Percentiles rank a stretch among this genome's conserved stretches.
phyloP scores from a whole-genome alignment of 2,329 filamentous ascomycete species.

The Diaporthe australafricana region DNA sequence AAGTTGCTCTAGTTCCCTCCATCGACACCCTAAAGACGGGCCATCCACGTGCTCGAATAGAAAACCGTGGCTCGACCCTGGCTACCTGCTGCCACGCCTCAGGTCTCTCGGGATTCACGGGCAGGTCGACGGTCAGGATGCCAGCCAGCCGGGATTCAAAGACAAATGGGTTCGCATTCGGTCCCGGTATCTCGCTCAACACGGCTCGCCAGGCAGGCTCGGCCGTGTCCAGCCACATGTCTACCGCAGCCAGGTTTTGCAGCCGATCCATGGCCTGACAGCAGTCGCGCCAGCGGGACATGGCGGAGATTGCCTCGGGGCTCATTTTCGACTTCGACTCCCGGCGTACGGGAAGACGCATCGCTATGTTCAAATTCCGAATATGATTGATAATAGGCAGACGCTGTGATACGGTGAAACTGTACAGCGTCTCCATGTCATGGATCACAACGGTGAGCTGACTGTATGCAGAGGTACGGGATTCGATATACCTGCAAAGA shows the following conservation, averaged over 20 bases:
- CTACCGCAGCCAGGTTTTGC: slow-evolving; percentile 5
- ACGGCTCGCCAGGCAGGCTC: slow-evolving; percentile 12
- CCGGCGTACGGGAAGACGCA: slow-evolving; percentile 4
- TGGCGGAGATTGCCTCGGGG: background rate
- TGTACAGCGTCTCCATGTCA: slow-evolving; percentile 7
- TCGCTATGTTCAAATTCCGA: background rate
- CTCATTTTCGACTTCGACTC: slow-evolving; percentile 9
- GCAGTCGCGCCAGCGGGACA: slow-evolving; percentile 10
- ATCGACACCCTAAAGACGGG: background rate
- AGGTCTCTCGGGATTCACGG: slow-evolving; percentile 13
- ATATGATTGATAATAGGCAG: slow-evolving; percentile 6
- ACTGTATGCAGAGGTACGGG: background rate
- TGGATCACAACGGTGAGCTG: slow-evolving; percentile 8
- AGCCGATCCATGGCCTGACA: slow-evolving; percentile 9
- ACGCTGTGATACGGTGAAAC: slow-evolving; percentile 1
- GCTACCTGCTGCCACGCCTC: slow-evolving; percentile 9
- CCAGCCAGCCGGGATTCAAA: background rate
- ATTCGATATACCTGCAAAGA: slow-evolving; percentile 1
- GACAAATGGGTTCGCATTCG: slow-evolving; percentile 10
- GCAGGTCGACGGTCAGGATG: slow-evolving; percentile 11
- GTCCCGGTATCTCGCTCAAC: slow-evolving; percentile 12
- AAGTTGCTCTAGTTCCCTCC: background rate
- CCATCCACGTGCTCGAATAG: slow-evolving; percentile 9
- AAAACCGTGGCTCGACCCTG: slow-evolving; percentile 7
- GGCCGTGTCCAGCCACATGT: slow-evolving; percentile 7